Evolutionary conservation across 345 rosid genomes (phyloP), one percentile per base, ranked within the genome.

Genomic region (Durio zibethinus): DNA sequence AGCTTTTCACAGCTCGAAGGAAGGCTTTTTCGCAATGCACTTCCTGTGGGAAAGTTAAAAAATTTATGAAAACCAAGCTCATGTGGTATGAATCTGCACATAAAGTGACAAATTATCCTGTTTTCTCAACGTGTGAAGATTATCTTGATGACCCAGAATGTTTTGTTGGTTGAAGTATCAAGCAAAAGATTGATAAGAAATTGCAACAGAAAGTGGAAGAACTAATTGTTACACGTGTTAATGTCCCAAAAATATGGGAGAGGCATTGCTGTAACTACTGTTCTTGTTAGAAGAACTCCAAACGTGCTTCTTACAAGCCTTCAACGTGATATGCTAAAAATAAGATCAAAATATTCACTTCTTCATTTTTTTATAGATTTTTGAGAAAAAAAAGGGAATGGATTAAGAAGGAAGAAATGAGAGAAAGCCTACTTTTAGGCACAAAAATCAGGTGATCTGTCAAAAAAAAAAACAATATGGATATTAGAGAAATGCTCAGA

Each of bases 391-490:
- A 23, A 42, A 16, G 57, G 10, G 68, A 75, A 60, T 60, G 77
- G 57, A 60, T 60, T 60, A 38, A 27, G 56, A 45, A 74, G 50
- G 70, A 62, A 47, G 70, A 38, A 61, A 73, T 68, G 76, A 63
- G 42, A 54, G 65, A 53, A 48, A 70, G 50, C 79, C 83, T 80
- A 68, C 20, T 79, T 77, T 74, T 16, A 14, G 20, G 83, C 84
- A 74, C 52, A 7, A 79, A 64, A 78, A 77, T 62, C n/a, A n/a
- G 83, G 77, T 69, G 35, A 56, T 76, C 61, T 77, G 71, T 42
- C 50, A 25, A 57, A 54, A 27, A 77, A 8, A 40, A 53, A 38
- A 29, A 42, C 53, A 15, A 53, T 35, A 29, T 36, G 73, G 72
- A 35, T 62, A 29, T 76, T 52, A 38, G 54, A 40, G 52, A 72